These are phyloP conservation scores for Helicostylum pulchrum DNA, from an alignment of 192 early-diverging fungal genomes.

Conservation along the genomic window DNA sequence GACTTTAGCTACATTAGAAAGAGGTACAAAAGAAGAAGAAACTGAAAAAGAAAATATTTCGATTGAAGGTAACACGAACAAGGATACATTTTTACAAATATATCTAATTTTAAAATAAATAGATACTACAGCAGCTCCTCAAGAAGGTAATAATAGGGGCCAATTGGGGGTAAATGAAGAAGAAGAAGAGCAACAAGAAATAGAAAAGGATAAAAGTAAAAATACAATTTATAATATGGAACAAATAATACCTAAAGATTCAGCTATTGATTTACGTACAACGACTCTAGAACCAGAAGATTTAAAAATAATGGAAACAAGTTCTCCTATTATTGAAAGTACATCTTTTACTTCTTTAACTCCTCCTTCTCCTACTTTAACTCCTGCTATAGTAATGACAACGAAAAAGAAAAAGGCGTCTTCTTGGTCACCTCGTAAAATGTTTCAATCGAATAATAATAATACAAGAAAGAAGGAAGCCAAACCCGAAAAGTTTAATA, in stretches of 20 bases:
- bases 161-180: not conserved
- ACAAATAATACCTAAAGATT: slow-evolving; percentile 9
- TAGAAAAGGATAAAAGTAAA: not conserved
- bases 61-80: too few species aligned
- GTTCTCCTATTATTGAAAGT: not conserved
- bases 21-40: slow-evolving; percentile 2
- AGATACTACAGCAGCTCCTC: slow-evolving; percentile 2
- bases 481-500: not conserved
- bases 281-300: not conserved
- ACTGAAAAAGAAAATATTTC: not conserved
- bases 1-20: slow-evolving; percentile 22
- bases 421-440: slow-evolving; percentile 4
- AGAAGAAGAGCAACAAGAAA: not conserved
- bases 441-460: slow-evolving; percentile 10
- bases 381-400: not conserved
- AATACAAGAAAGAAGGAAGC: slow-evolving; percentile 2
- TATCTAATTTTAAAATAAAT: slow-evolving; percentile 2
- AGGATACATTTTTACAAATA: slow-evolving; percentile 2
- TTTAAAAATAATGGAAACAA: not conserved
- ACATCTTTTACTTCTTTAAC: not conserved
- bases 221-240: not conserved
- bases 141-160: not conserved
- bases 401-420: slow-evolving; percentile 8
- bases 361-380: not conserved
- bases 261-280: slow-evolving; percentile 11